phyloP scores from a whole-genome alignment of 2,329 filamentous ascomycete species.

The Talaromyces sp. region DNA sequence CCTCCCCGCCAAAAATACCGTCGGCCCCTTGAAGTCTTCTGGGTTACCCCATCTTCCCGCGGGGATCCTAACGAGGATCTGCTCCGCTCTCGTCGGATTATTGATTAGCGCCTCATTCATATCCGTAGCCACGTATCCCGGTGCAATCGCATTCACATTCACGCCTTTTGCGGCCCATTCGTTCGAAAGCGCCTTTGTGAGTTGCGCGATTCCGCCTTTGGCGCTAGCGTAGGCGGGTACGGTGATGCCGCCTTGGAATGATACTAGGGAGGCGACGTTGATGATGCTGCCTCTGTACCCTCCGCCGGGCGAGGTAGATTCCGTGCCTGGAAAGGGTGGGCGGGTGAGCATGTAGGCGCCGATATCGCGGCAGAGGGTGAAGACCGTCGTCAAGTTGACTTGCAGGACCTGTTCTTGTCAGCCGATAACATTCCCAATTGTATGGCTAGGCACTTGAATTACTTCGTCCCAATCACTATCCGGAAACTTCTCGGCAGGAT shows the following conservation, averaged over 20 bases:
- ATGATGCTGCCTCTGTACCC: conserved; percentile 52
- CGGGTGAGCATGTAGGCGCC: conserved; percentile 29
- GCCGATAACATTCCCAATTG: too few relatives aligned
- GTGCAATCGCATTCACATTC: conserved; percentile 82
- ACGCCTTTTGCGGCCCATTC: conserved; percentile 77
- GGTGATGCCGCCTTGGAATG: conserved; percentile 76
- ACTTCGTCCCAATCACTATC: conserved; percentile 71
- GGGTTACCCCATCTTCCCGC: conserved; percentile 77
- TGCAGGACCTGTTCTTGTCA: conserved; percentile 62
- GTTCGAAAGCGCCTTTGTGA: conserved; percentile 76
- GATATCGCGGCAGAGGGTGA: conserved; percentile 19
- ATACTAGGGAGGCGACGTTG: conserved; percentile 72
- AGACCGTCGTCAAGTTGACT: conserved; percentile 67
- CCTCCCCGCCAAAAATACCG: conserved; percentile 70
- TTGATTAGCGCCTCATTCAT: conserved; percentile 83
- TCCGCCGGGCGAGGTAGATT: conserved; percentile 22
- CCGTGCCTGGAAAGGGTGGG: conserved; percentile 10
- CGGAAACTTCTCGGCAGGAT: conserved; percentile 71
- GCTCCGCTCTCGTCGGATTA: conserved; percentile 63
- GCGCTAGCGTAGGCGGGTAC: conserved; percentile 78
- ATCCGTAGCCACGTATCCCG: conserved; percentile 87
- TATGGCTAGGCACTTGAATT: neutral
- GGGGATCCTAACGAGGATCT: conserved; percentile 76
- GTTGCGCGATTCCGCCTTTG: conserved; percentile 76
- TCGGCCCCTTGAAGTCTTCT: conserved; percentile 82